Evolutionary conservation across 1,139 yeast genomes (phyloP), one percentile per base, ranked within the genome.

Genomic region (Pichia sp.): DNA sequence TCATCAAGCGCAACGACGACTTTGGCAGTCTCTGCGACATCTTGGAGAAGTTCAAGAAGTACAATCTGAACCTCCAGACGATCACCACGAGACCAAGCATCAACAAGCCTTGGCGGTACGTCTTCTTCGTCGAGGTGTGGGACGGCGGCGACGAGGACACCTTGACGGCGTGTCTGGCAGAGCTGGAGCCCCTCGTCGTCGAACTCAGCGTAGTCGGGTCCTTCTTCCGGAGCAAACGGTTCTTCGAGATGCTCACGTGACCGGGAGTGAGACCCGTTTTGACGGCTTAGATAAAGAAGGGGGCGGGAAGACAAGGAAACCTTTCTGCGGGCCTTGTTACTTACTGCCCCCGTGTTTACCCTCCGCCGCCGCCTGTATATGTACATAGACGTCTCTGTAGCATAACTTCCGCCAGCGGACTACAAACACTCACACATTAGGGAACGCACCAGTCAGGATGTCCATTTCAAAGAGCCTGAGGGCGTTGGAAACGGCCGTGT

Each of bases 11-110:
- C 49, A 83, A 83, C 59, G 80, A 83, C 60, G 79, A 79, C 53
- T 85, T 93, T 0, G 96, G 96, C 8, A 82, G 93, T 1, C 72
- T 89, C 45, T 85, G 87, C 54, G 78, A 78, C 44, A 87, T 87
- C 0, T 71, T 90, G 53, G 75, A 74, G 49, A 76, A 78, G 5
- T 80, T 90, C 63, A 80, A 81, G 49, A 66, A 71, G 18, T 72
- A 79, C 61, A 71, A 75, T n/a, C 73, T 88, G 55, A 87, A 85
- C 61, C 72, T 90, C 69, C 79, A 83, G 4, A 77, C 88, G 13
- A 87, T 91, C 50, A 80, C 80, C 44, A 85, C 96, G 4, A 73
- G 96, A 60, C 89, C 95, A 41, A 77, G 87, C 1, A 75, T 77
- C 21, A 66, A 74, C 47, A 69, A 72, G 51, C 83, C 85, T 34